These are phyloP conservation scores for Pseudopediastrum boryanum DNA, from an alignment of 139 green algal species.

Conservation along the genomic window DNA sequence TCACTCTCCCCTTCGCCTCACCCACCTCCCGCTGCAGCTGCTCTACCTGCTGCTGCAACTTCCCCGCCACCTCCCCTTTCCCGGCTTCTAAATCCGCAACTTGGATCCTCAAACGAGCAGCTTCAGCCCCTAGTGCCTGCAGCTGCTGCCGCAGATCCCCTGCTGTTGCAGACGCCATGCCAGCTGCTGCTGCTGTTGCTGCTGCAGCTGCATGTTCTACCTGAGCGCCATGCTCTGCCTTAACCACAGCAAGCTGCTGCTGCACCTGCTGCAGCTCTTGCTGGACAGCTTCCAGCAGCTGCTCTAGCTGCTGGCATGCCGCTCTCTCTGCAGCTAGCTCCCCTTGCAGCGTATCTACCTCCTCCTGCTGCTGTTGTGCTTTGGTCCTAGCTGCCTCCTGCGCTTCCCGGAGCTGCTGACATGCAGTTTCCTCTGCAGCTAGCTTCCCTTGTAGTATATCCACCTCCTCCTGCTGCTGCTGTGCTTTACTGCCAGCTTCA, in stretches of 20 bases:
- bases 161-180: not conserved
- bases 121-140: too few species aligned
- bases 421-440: not conserved
- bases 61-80: too few species aligned
- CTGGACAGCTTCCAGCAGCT: not conserved
- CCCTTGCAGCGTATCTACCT: not conserved
- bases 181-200: not conserved
- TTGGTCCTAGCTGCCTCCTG: not conserved
- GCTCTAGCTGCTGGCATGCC: not conserved
- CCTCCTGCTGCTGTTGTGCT: slow-evolving; percentile 4
- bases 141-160: too few species aligned
- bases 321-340: not conserved
- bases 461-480: slow-evolving; percentile 15
- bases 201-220: not conserved
- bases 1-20: too few species aligned
- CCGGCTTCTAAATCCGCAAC: too few species aligned
- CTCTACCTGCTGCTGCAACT: not conserved
- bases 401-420: not conserved
- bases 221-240: not conserved
- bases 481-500: not conserved
- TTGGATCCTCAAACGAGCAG: too few species aligned
- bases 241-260: not conserved
- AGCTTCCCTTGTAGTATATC: not conserved
- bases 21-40: not conserved
- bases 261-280: not conserved